Evolutionary conservation across 306 rosid genomes (phyloP), one percentile per base, ranked within the genome.

Genomic region (Corylus avellana): DNA sequence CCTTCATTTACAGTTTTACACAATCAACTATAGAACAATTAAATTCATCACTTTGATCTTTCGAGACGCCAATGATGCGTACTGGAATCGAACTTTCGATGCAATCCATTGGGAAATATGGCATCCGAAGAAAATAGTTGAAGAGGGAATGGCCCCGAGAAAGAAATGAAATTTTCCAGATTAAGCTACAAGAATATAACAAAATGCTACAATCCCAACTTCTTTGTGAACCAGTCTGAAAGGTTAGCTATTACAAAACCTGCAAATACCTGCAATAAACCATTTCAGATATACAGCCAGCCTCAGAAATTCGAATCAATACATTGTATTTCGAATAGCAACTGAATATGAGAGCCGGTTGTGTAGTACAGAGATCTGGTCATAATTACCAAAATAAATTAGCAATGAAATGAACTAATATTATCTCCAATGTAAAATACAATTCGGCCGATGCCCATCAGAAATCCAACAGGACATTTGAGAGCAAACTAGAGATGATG

Each of bases 171-270:
- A 49, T 75, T 32, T 11, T 37, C 82, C 71, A 75, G 80, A 77
- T 53, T 29, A 86, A 53, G 46, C 74, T 20, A 35, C 35, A 73
- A 76, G 47, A 27, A 48, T 22, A 25, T 27, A 56, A 58, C 54
- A 49, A 73, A 56, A 80, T 85, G 92, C 83, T 93, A 95, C 77
- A 95, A 77, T 39, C 91, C 91, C 83, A 88, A 74, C 87, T 76
- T 91, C 81, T 84, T 91, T 13, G 98, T 63, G 84, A 75, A 61
- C 94, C 91, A 85, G 32, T 87, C 96, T 50, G 98, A 87, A 78
- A 93, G 75, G 86, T 91, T 95, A n/a, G 99, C 99, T 75, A 95
- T 90, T 58, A 95, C 91, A 88, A 95, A 95, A 46, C 99, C 98
- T 48, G 87, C 93, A 89, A 95, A 93, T 42, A 95, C 99, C 99